Evolutionary conservation across 2,329 filamentous ascomycete species (phyloP).

Genomic region (Grosmannia penicillata): DNA sequence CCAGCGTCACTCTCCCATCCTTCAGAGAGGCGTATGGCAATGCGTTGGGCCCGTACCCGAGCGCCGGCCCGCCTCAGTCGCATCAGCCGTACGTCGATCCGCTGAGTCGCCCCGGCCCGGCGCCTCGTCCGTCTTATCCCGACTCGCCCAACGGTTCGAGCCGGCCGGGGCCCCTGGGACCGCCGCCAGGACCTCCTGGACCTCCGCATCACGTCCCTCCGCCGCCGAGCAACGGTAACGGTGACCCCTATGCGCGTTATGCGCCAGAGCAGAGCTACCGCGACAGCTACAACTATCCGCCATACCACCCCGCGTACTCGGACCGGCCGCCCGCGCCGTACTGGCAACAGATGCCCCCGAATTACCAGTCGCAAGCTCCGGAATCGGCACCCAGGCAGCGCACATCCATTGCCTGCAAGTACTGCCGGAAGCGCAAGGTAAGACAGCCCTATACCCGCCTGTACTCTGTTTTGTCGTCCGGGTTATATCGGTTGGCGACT

Average conservation of each 20-base stretch:
- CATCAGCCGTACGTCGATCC: slow-evolving; percentile 2
- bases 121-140: background rate
- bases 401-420: slow-evolving; percentile 45
- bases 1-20: slow-evolving; percentile 8
- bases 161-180: slow-evolving; percentile 22
- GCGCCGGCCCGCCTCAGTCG: background rate
- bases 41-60: slow-evolving; percentile 3
- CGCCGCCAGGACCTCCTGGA: slow-evolving; percentile 36
- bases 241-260: slow-evolving; percentile 11
- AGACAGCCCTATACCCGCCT: slow-evolving; percentile 6
- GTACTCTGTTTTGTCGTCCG: background rate
- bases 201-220: slow-evolving; percentile 17
- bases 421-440: slow-evolving; percentile 48
- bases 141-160: slow-evolving; percentile 2
- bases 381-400: slow-evolving; percentile 42
- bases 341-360: slow-evolving; percentile 12
- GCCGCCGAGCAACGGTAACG: slow-evolving; percentile 6
- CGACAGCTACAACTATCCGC: slow-evolving; percentile 9
- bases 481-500: background rate
- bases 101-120: background rate
- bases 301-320: slow-evolving; percentile 12
- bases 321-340: slow-evolving; percentile 8
- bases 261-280: slow-evolving; percentile 6
- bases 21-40: slow-evolving; percentile 10
- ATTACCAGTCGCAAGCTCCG: slow-evolving; percentile 20